Evolutionary conservation across 345 rosid genomes (phyloP).

Genomic region (Erucastrum elatum): DNA sequence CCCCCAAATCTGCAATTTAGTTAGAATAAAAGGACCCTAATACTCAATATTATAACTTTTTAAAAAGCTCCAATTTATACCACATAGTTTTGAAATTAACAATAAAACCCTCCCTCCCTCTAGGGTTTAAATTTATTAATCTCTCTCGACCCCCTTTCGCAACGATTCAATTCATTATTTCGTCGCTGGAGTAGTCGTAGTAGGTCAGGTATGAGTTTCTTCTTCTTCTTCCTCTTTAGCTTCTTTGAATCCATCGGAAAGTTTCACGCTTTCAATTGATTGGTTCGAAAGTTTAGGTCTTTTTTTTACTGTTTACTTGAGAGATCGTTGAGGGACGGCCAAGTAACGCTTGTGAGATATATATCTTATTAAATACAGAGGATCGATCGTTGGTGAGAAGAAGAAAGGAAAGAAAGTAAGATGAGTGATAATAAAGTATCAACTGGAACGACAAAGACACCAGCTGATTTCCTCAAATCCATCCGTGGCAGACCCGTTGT

Average conservation of each 20-base stretch:
- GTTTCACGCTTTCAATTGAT: neutral
- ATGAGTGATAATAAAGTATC: constrained; percentile 41
- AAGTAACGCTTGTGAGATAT: neutral
- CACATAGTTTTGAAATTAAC: neutral
- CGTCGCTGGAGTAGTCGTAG: neutral
- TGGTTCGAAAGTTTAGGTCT: constrained; percentile 6
- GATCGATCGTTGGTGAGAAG: constrained; percentile 7
- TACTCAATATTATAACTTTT: neutral
- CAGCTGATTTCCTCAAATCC: constrained; percentile 90
- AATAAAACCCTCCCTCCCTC: neutral
- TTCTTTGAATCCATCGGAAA: constrained; percentile 5
- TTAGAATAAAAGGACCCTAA: constrained; percentile 3
- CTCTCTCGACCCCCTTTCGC: neutral
- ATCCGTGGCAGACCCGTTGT: constrained; percentile 94
- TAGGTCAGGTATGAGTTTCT: constrained; percentile 28
- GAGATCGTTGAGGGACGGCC: neutral
- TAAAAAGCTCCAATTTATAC: neutral
- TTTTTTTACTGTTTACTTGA: neutral
- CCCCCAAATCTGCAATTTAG: neutral
- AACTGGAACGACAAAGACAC: constrained; percentile 56
- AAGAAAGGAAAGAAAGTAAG: constrained; percentile 55
- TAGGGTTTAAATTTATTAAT: too few relatives aligned
- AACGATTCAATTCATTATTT: neutral
- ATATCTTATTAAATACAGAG: neutral
- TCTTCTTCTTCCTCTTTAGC: neutral